These are phyloP conservation scores for Skeletonema costatum DNA, from an alignment of 108 stramenopile genomes.

Conservation along the genomic window DNA sequence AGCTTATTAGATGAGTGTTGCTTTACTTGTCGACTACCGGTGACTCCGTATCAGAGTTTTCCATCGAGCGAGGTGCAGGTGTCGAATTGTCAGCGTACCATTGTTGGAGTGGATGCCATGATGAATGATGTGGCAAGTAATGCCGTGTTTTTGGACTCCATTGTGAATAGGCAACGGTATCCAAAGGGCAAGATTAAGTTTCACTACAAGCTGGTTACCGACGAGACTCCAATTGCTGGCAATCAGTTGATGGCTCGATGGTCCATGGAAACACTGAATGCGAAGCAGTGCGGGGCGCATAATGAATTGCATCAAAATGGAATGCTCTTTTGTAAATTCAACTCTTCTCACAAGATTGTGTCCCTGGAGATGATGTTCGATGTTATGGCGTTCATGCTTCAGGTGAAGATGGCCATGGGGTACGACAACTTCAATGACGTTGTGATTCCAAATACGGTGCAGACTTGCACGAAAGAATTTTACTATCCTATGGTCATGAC, in stretches of 20 bases:
- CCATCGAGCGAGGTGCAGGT: slow-evolving; percentile 91
- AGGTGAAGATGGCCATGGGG: slow-evolving; percentile 92
- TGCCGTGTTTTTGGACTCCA: slow-evolving; percentile 77
- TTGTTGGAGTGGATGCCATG: slow-evolving; percentile 93
- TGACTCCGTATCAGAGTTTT: slow-evolving; percentile 94
- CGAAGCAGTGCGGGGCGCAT: slow-evolving; percentile 78
- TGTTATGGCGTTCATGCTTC: slow-evolving; percentile 98
- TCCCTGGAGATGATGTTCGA: slow-evolving; percentile 94
- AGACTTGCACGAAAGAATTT: slow-evolving; percentile 80
- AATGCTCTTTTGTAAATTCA: slow-evolving; percentile 95
- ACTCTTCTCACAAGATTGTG: slow-evolving; percentile 84
- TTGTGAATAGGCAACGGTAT: slow-evolving; percentile 76
- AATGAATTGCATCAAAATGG: slow-evolving; percentile 88
- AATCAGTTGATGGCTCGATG: slow-evolving; percentile 95
- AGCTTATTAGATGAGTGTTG: slow-evolving; percentile 89
- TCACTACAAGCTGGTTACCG: slow-evolving; percentile 87
- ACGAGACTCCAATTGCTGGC: slow-evolving; percentile 88
- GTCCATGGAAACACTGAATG: slow-evolving; percentile 91
- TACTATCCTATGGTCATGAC: slow-evolving; percentile 88
- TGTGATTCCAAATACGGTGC: slow-evolving; percentile 87
- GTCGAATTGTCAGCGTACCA: slow-evolving; percentile 88
- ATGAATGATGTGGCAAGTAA: slow-evolving; percentile 93
- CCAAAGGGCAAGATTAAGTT: slow-evolving; percentile 79
- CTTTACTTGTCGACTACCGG: slow-evolving; percentile 83
- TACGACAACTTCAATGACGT: slow-evolving; percentile 75